Evolutionary conservation across 305 asterid species (phyloP).

Genomic region (Rubia tinctorum): DNA sequence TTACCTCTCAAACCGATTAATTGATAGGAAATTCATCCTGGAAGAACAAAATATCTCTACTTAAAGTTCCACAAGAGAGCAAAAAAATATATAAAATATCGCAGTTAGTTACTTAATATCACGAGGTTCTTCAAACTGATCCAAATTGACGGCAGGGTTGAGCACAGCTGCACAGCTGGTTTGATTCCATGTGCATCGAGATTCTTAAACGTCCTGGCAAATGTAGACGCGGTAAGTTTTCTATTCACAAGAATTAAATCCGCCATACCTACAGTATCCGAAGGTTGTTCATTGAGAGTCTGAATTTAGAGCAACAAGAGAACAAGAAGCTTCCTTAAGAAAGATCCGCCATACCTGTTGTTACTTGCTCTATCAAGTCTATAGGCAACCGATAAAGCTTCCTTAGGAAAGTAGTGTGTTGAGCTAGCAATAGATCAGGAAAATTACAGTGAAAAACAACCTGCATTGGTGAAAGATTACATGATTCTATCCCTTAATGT

Average conservation of each 20-base stretch:
- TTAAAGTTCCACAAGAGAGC: neutral
- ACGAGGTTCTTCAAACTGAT: slow-evolving; percentile 66
- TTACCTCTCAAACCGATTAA: slow-evolving; percentile 92
- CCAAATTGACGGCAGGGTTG: slow-evolving; percentile 88
- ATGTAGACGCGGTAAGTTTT: slow-evolving; percentile 31
- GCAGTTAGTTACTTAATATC: slow-evolving; percentile 57
- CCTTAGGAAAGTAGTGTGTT: slow-evolving; percentile 71
- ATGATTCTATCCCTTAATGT: neutral
- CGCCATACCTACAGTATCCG: slow-evolving; percentile 70
- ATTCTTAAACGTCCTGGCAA: slow-evolving; percentile 34
- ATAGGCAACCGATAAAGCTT: slow-evolving; percentile 83
- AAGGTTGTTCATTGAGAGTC: slow-evolving; percentile 3
- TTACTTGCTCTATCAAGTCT: slow-evolving; percentile 74
- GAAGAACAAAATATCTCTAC: slow-evolving; percentile 10
- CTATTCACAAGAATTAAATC: slow-evolving; percentile 76
- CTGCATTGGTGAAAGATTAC: slow-evolving; percentile 31
- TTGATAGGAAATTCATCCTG: slow-evolving; percentile 83
- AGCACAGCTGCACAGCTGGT: slow-evolving; percentile 86
- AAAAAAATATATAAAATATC: slow-evolving; percentile 17
- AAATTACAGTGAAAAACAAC: slow-evolving; percentile 91
- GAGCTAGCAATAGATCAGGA: slow-evolving; percentile 87
- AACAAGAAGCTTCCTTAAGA: too few relatives aligned
- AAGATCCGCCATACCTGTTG: slow-evolving; percentile 62
- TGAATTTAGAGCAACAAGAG: slow-evolving; percentile 9
- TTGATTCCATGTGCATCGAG: slow-evolving; percentile 23